Percentiles rank a stretch among this genome's conserved stretches.
These are phyloP conservation scores for Hypholoma fasciculare DNA, from an alignment of 768 basidiomycete genomes.

Conservation along the genomic window DNA sequence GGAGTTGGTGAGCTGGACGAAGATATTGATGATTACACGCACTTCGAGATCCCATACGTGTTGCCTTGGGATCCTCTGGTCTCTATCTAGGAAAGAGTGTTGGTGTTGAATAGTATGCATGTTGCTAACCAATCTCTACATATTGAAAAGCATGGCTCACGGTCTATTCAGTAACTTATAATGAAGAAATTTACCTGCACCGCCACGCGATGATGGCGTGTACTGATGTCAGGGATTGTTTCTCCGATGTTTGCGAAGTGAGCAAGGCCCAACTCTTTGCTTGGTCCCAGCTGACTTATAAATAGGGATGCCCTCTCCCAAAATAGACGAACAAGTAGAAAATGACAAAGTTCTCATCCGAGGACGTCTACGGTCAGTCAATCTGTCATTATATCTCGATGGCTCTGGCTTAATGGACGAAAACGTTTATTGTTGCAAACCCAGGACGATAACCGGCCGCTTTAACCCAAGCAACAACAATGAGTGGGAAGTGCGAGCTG, in stretches of 20 bases:
- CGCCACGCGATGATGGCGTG: neutral
- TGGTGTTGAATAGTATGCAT: neutral
- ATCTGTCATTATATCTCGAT: neutral
- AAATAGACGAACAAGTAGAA: neutral
- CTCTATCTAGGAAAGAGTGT: neutral
- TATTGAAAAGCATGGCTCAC: neutral
- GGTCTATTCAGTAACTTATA: neutral
- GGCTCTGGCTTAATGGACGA: neutral
- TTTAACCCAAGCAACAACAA: neutral
- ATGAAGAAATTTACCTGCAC: neutral
- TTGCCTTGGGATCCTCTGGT: constrained; percentile 4
- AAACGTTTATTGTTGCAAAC: constrained; percentile 35
- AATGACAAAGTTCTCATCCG: neutral
- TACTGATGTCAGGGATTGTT: neutral
- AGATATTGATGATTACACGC: neutral
- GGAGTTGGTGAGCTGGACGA: neutral
- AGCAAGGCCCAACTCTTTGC: neutral
- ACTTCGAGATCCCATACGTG: constrained; percentile 4
- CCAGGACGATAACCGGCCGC: neutral
- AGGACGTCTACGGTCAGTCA: neutral
- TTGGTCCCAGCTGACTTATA: neutral
- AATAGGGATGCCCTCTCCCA: neutral
- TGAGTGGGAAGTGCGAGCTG: neutral
- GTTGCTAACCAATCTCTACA: too few species aligned
- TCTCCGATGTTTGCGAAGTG: neutral